Evolutionary conservation across 2,329 filamentous ascomycete genomes (phyloP).

Genomic region (Gaeumannomyces sp.): DNA sequence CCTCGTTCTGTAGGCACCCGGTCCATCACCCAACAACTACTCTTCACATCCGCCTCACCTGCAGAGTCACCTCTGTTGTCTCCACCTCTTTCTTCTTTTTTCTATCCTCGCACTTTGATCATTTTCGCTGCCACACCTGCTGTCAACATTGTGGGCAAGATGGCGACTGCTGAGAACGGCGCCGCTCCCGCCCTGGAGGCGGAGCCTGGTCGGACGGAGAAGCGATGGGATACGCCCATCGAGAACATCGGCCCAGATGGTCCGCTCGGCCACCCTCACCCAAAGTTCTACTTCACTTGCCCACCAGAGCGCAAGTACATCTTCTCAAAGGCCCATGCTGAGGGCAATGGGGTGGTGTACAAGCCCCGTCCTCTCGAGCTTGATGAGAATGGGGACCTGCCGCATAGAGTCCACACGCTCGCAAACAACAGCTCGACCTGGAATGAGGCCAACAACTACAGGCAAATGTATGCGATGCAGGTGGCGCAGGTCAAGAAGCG

Average conservation of each 20-base stretch:
- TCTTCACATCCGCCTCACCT: neutral
- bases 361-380: neutral
- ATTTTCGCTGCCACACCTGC: neutral
- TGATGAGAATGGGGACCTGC: neutral
- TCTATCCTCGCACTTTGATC: neutral
- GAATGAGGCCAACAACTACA: neutral
- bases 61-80: neutral
- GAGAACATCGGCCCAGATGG: conserved; percentile 3
- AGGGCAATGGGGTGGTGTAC: neutral
- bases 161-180: neutral
- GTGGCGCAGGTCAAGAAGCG: conserved; percentile 23
- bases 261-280: neutral
- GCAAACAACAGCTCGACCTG: neutral
- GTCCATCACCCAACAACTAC: neutral
- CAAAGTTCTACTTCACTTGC: conserved; percentile 3
- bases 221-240: neutral
- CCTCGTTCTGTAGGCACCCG: neutral
- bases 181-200: neutral
- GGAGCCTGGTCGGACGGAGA: no score
- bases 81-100: neutral
- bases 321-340: neutral
- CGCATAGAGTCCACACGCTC: neutral
- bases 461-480: neutral
- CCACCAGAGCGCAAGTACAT: neutral
- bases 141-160: neutral